Evolutionary conservation across 345 rosid species (phyloP).

Genomic region (Lagerstroemia speciosa): DNA sequence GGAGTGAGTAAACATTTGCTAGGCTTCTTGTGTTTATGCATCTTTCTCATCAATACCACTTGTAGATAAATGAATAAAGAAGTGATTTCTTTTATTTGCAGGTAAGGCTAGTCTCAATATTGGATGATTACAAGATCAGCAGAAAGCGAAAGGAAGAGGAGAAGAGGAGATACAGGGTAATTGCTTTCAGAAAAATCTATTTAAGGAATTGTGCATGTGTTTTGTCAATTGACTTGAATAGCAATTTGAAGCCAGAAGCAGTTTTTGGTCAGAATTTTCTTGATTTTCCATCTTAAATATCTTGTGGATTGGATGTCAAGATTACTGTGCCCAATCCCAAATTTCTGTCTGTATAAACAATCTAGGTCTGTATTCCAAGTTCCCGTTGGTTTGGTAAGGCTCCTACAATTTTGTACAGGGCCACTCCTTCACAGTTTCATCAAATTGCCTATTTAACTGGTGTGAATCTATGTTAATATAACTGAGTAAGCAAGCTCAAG

Average conservation of each 20-base stretch:
- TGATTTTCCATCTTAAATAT: too few relatives aligned
- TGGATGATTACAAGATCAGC: conserved; percentile 80
- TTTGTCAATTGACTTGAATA: neutral
- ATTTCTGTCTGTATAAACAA: too few relatives aligned
- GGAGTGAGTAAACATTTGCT: conserved; percentile 48
- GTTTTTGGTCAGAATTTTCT: neutral
- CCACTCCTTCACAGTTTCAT: too few relatives aligned
- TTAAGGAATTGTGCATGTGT: neutral
- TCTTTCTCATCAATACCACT: conserved; percentile 1
- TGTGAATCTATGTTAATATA: too few relatives aligned
- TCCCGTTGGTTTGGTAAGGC: too few relatives aligned
- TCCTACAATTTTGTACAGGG: too few relatives aligned
- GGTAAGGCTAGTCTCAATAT: conserved; percentile 70
- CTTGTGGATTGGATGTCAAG: too few relatives aligned
- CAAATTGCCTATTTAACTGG: too few relatives aligned
- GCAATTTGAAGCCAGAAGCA: neutral
- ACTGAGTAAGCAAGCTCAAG: too few relatives aligned
- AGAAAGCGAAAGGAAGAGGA: conserved; percentile 81
- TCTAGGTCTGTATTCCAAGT: too few relatives aligned
- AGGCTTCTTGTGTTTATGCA: conserved; percentile 7
- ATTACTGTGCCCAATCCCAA: too few relatives aligned
- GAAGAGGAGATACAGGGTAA: conserved; percentile 79
- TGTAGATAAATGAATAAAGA: neutral
- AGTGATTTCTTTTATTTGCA: conserved; percentile 15
- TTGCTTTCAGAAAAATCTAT: too few relatives aligned